Evolutionary conservation across 2,329 filamentous ascomycete genomes (phyloP).

Genomic region (Microcyclospora pomicola): DNA sequence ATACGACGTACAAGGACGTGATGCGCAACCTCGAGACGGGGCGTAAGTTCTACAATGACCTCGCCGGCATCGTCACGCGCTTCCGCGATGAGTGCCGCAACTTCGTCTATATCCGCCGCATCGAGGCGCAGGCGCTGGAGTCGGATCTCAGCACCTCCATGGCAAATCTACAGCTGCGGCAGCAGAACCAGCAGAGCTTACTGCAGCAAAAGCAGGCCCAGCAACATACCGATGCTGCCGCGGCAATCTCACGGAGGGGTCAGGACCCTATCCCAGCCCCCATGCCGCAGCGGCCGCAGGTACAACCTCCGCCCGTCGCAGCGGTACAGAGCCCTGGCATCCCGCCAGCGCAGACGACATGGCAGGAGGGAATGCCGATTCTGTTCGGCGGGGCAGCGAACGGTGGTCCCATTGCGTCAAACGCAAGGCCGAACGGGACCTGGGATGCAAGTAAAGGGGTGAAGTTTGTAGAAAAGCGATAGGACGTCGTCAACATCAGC

Average conservation of each 20-base stretch:
- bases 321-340: constrained; percentile 11
- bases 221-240: constrained; percentile 7
- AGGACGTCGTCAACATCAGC: not conserved
- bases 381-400: constrained; percentile 14
- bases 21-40: constrained; percentile 82
- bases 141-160: constrained; percentile 49
- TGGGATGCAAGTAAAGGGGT: constrained; percentile 19
- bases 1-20: constrained; percentile 93
- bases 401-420: not conserved
- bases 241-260: constrained; percentile 7
- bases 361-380: constrained; percentile 24
- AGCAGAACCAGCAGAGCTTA: constrained; percentile 27
- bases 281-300: constrained; percentile 24
- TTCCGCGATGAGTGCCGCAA: constrained; percentile 69
- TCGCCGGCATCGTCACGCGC: constrained; percentile 70
- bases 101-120: constrained; percentile 68
- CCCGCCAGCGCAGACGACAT: constrained; percentile 11
- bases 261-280: constrained; percentile 44
- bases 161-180: constrained; percentile 41
- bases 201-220: constrained; percentile 31
- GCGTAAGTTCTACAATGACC: constrained; percentile 92
- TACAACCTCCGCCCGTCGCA: constrained; percentile 23
- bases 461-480: constrained; percentile 7
- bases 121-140: constrained; percentile 68
- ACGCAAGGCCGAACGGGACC: not conserved